Evolutionary conservation across 805 yeast species (phyloP), one percentile per base, ranked within the genome.

Genomic region (Saccharomycopsis synnaedendra): DNA sequence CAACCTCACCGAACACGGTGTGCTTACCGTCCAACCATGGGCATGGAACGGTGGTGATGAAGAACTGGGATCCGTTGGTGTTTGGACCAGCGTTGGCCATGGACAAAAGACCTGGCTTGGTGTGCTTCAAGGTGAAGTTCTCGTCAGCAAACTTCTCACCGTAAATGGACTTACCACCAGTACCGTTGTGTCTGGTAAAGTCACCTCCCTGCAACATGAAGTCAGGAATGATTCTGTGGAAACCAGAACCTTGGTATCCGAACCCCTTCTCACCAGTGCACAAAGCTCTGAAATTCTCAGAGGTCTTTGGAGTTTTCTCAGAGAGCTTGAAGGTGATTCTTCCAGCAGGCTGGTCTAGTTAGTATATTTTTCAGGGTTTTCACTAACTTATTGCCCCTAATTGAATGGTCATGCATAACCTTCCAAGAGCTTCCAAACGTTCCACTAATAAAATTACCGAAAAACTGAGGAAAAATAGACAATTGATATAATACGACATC

Each of bases 191-290:
- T 70, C 75, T 72, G 67, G 93, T 84, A 79, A 85, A 83, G 69
- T 85, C 95, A 76, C 94, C 94, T 70, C 94, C 97, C 76, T 93
- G 97, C 67, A 93, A 76, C 98, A 90, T 90, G 78, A 93, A 93
- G 69, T 85, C 82, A 62, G 96, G 96, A 62, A 88, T 88, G 56
- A 89, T 95, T 74, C 96, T 83, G 86, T 89, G 97, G 93, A 90
- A 89, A 60, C 81, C 73, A 52, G 96, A 87, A 61, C 78, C 80
- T 63, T 82, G 80, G 80, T 85, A 90, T 59, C 97, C 97, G 66
- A 74, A 86, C 54, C 97, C 97, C 77, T 87, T 84, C 75, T 88
- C 96, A 63, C 97, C 97, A 56, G 97, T 88, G 67, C 83, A 74
- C 62, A 89, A 76, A 54, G 95, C 95, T 71, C 95, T 82, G 84